These are phyloP conservation scores for Zymoseptoria passerinii DNA, from an alignment of 2,329 filamentous ascomycete species.

Conservation along the genomic window DNA sequence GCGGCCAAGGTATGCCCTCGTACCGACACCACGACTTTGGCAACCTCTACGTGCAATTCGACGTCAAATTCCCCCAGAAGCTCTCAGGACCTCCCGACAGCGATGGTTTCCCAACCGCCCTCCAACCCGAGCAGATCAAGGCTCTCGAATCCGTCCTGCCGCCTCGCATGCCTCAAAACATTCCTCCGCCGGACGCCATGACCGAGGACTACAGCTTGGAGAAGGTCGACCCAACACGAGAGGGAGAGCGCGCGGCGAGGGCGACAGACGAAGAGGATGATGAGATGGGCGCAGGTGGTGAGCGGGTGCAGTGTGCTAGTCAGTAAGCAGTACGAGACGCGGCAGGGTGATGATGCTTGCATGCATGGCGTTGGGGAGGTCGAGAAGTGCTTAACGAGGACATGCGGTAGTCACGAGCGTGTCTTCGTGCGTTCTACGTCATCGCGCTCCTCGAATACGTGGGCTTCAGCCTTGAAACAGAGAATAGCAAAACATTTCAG, in stretches of 20 bases:
- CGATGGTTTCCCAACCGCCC: constrained; percentile 34
- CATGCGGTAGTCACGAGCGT: background rate
- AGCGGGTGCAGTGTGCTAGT: constrained; percentile 79
- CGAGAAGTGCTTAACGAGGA: background rate
- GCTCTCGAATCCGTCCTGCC: constrained; percentile 81
- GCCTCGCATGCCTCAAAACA: constrained; percentile 53
- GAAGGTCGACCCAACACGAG: constrained; percentile 62
- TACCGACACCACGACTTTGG: constrained; percentile 89
- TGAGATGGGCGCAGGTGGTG: constrained; percentile 53
- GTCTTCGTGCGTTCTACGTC: background rate
- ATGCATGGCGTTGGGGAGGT: background rate
- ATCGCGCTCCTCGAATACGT: background rate
- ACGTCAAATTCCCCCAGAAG: constrained; percentile 81
- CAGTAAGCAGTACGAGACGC: constrained; percentile 49
- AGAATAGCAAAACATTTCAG: background rate
- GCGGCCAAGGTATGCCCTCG: constrained; percentile 95
- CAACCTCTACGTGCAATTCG: constrained; percentile 95
- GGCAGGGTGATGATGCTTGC: background rate
- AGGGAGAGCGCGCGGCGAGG: constrained; percentile 55
- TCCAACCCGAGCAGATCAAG: constrained; percentile 61
- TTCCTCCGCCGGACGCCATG: constrained; percentile 77
- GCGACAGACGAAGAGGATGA: constrained; percentile 57
- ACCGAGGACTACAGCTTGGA: constrained; percentile 82
- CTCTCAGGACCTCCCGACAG: constrained; percentile 32
- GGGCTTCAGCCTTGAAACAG: background rate